Percentiles rank a stretch among this genome's conserved stretches.
These are phyloP conservation scores for Wickerhamiella nectarea DNA, from an alignment of 805 yeast genomes.

Conservation along the genomic window DNA sequence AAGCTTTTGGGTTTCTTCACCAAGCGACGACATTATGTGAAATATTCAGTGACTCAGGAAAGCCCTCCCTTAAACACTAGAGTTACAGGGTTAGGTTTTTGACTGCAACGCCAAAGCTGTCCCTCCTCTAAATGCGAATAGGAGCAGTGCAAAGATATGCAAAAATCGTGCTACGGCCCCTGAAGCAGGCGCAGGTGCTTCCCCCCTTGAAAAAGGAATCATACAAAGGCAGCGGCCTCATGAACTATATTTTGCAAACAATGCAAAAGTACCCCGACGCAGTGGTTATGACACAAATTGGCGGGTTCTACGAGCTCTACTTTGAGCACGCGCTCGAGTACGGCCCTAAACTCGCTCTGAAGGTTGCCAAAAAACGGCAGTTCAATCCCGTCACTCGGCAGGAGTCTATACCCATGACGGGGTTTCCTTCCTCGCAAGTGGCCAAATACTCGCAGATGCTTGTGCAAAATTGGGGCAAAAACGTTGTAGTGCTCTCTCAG, in stretches of 20 bases:
- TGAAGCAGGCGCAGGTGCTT: conserved; percentile 15
- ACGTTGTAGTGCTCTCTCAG: conserved; percentile 68
- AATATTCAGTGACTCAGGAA: background rate
- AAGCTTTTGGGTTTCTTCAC: conserved; percentile 15
- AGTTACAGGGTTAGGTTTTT: background rate
- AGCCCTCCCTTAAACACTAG: background rate
- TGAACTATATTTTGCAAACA: conserved; percentile 16
- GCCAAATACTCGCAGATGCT: conserved; percentile 60
- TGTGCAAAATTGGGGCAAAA: conserved; percentile 53
- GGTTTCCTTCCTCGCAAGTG: conserved; percentile 65
- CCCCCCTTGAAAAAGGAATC: conserved; percentile 16
- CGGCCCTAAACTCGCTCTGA: conserved; percentile 58
- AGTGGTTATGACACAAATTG: conserved; percentile 32
- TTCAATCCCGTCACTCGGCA: conserved; percentile 22
- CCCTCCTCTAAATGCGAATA: too few relatives aligned
- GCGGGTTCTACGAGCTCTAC: conserved; percentile 38
- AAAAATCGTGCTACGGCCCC: background rate
- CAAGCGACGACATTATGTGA: conserved; percentile 13
- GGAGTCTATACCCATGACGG: conserved; percentile 49
- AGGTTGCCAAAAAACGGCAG: conserved; percentile 40
- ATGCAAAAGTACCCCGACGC: conserved; percentile 38
- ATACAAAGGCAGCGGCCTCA: conserved; percentile 11
- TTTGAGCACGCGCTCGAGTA: conserved; percentile 72
- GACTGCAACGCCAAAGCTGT: too few relatives aligned
- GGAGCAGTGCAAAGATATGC: background rate